Evolutionary conservation across 164 flowering plant genomes (phyloP).

Genomic region (Piper longum): DNA sequence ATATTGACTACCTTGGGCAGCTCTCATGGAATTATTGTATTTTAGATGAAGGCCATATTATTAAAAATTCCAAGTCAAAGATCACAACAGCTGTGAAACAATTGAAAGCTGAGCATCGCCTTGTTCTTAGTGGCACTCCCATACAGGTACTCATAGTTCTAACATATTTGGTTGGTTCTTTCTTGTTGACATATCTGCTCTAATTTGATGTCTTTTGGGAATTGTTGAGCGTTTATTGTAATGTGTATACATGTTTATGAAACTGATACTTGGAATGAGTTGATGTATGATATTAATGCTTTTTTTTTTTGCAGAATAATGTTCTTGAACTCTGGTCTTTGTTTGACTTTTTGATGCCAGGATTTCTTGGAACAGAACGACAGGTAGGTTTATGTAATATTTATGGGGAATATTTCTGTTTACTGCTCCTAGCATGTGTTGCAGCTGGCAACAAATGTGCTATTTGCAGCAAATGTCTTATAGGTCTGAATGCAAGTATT

Average conservation of each 20-base stretch:
- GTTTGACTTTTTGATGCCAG: constrained; percentile 99
- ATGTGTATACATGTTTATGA: not conserved
- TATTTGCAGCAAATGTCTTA: too few species aligned
- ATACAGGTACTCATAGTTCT: constrained; percentile 45
- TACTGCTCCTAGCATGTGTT: too few species aligned
- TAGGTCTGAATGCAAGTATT: too few species aligned
- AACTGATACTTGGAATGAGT: not conserved
- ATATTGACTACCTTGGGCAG: constrained; percentile 63
- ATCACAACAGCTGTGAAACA: constrained; percentile 83
- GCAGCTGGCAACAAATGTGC: too few species aligned
- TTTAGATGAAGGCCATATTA: constrained; percentile 94
- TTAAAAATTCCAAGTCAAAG: constrained; percentile 88
- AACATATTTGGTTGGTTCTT: not conserved
- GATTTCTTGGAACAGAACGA: constrained; percentile 96
- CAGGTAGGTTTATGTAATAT: constrained; percentile 29
- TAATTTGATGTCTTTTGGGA: not conserved
- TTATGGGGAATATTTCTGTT: not conserved
- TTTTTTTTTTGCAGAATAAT: constrained; percentile 61
- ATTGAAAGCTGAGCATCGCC: constrained; percentile 82
- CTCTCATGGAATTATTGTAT: constrained; percentile 84
- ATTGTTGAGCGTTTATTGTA: not conserved
- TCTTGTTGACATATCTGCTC: not conserved
- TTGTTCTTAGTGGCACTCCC: constrained; percentile 94
- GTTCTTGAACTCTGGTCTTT: constrained; percentile 96
- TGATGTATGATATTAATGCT: constrained; percentile 3